Conservation (phyloP, 495 filamentous ascomycete species). For the Penicillium desertorum region DNA sequence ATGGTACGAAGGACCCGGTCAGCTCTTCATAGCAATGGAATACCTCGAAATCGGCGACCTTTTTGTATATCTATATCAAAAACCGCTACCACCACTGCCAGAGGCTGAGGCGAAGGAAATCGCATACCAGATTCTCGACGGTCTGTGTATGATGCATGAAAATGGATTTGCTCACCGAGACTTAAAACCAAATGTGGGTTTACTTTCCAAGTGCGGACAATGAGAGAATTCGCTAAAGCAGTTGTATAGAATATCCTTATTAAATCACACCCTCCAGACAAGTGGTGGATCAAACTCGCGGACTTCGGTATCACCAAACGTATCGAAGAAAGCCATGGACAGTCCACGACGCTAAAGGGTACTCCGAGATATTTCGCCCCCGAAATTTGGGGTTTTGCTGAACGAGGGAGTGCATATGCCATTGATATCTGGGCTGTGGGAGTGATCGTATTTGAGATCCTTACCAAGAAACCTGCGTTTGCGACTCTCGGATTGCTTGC, state of each 20-base stretch:
- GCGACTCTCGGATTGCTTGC: neutral
- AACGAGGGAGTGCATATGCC: constrained; percentile 9
- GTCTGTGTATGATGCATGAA: constrained; percentile 47
- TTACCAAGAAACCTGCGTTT: constrained; percentile 15
- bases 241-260: constrained; percentile 14
- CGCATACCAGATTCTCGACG: constrained; percentile 44
- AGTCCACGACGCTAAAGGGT: constrained; percentile 13
- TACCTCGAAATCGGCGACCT: constrained; percentile 31
- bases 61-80: constrained; percentile 13
- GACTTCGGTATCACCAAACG: constrained; percentile 36
- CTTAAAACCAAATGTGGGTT: constrained; percentile 48
- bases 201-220: neutral
- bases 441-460: constrained; percentile 16
- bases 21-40: constrained; percentile 42
- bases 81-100: constrained; percentile 23
- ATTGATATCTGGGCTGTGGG: constrained; percentile 24
- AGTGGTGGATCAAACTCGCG: constrained; percentile 40
- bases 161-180: constrained; percentile 50
- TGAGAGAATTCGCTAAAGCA: neutral
- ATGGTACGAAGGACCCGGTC: constrained; percentile 32
- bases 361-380: constrained; percentile 21
- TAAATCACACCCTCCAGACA: constrained; percentile 12
- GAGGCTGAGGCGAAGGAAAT: constrained; percentile 42
- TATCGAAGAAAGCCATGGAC: constrained; percentile 16
- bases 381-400: constrained; percentile 14